A percentile compares a stretch with the other conserved stretches of the same genome.
These are phyloP conservation scores for Hypomontagnella submonticulosa DNA, from an alignment of 495 filamentous ascomycete genomes.

Conservation along the genomic window DNA sequence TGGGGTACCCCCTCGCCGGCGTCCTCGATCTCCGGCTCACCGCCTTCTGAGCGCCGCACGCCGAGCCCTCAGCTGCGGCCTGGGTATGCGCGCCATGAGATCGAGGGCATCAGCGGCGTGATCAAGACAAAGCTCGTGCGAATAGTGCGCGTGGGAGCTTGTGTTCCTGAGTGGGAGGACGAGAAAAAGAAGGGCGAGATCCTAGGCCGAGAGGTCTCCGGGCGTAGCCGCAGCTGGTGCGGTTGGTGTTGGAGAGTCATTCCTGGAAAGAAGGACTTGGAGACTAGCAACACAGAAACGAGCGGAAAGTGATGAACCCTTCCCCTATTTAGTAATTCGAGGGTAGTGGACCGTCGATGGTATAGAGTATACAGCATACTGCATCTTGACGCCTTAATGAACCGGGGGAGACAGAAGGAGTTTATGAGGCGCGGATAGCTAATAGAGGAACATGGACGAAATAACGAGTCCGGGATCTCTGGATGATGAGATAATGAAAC, in stretches of 20 bases:
- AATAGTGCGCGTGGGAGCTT: conserved; percentile 79
- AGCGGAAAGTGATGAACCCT: neutral
- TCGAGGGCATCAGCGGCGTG: conserved; percentile 85
- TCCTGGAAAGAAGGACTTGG: conserved; percentile 53
- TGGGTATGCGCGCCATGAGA: conserved; percentile 84
- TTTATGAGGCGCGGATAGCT: too few species aligned
- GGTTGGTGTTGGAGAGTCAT: conserved; percentile 74
- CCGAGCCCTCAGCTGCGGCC: conserved; percentile 59
- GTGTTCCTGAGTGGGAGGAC: conserved; percentile 83
- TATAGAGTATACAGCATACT: neutral
- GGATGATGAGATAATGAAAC: neutral
- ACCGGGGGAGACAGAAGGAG: neutral
- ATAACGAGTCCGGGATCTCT: too few species aligned
- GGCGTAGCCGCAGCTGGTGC: conserved; percentile 70
- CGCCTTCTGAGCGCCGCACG: conserved; percentile 45
- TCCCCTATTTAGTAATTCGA: neutral
- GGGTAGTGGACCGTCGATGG: neutral
- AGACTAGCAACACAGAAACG: conserved; percentile 24
- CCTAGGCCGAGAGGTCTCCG: conserved; percentile 66
- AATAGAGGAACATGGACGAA: too few species aligned
- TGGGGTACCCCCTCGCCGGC: conserved; percentile 41
- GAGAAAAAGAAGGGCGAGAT: conserved; percentile 69
- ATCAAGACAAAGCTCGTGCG: conserved; percentile 85
- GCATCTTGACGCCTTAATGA: neutral
- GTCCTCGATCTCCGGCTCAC: conserved; percentile 44